A percentile compares a stretch with the other conserved stretches of the same genome.
These are phyloP conservation scores for Sphagnum tenellum DNA, from an alignment of 225 moss, liverwort and hornwort genomes.

Conservation along the genomic window DNA sequence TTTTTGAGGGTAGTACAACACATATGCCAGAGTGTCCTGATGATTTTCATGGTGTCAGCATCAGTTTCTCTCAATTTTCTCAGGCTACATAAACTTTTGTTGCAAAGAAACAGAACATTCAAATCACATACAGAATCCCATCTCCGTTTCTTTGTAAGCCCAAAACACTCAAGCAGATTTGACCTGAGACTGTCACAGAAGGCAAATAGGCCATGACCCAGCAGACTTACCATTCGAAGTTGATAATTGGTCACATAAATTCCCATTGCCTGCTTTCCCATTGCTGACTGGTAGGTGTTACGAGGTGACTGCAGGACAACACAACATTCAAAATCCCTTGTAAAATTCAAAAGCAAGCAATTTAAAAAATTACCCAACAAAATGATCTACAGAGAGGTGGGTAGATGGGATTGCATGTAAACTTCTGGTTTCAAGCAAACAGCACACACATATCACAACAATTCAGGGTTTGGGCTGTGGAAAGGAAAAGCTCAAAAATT, in stretches of 20 bases:
- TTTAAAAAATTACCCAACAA: background rate
- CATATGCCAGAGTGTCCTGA: slow-evolving; percentile 98
- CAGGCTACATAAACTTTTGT: no score
- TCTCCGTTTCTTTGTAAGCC: no score
- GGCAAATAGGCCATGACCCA: no score
- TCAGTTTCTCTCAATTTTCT: background rate
- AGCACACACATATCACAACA: background rate
- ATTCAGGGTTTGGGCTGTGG: background rate
- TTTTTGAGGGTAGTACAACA: slow-evolving; percentile 96
- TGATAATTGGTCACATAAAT: slow-evolving; percentile 99
- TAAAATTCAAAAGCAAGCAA: background rate
- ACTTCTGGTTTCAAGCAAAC: no score
- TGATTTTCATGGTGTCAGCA: background rate
- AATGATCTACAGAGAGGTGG: no score
- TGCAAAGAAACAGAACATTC: no score
- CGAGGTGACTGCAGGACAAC: slow-evolving; percentile 68
- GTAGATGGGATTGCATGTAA: no score
- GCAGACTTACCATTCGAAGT: slow-evolving; percentile 62
- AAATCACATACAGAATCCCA: no score
- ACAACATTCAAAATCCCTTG: background rate
- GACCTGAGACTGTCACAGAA: no score
- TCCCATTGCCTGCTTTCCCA: slow-evolving; percentile 99
- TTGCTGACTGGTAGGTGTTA: slow-evolving; percentile 99
- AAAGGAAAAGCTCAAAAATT: no score
- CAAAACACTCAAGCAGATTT: no score